Conservation (phyloP, 495 filamentous ascomycete genomes). For the Cetradonia linearis region DNA sequence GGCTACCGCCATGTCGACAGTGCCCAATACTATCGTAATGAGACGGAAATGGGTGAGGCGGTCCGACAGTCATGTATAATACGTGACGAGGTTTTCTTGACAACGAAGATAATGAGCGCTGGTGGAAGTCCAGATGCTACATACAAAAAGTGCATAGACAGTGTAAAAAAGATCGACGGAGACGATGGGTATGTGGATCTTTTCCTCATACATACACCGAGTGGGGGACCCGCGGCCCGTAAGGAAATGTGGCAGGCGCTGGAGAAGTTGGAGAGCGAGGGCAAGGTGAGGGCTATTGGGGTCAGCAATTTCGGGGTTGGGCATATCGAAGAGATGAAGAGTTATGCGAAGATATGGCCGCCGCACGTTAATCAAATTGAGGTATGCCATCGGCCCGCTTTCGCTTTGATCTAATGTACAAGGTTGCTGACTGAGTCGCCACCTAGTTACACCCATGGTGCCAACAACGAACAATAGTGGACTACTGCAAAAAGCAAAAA, state of each 20-base stretch:
- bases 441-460: conserved; percentile 54
- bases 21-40: conserved; percentile 61
- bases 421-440: background rate
- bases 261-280: conserved; percentile 49
- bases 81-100: conserved; percentile 52
- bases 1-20: conserved; percentile 70
- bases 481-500: conserved; percentile 50
- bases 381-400: conserved; percentile 28
- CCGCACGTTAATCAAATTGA: conserved; percentile 63
- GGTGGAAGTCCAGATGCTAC: conserved; percentile 47
- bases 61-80: conserved; percentile 43
- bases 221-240: conserved; percentile 40
- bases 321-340: conserved; percentile 53
- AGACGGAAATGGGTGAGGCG: conserved; percentile 54
- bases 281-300: conserved; percentile 51
- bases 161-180: conserved; percentile 49
- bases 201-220: conserved; percentile 58
- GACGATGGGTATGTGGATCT: conserved; percentile 57
- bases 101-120: conserved; percentile 54
- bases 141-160: conserved; percentile 47
- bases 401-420: background rate
- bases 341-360: conserved; percentile 51
- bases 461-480: conserved; percentile 50
- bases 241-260: conserved; percentile 57
- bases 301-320: conserved; percentile 60